Evolutionary conservation across 1,284 basidiomycete genomes (phyloP), one percentile per base, ranked within the genome.

Genomic region (Vanrija sp.): DNA sequence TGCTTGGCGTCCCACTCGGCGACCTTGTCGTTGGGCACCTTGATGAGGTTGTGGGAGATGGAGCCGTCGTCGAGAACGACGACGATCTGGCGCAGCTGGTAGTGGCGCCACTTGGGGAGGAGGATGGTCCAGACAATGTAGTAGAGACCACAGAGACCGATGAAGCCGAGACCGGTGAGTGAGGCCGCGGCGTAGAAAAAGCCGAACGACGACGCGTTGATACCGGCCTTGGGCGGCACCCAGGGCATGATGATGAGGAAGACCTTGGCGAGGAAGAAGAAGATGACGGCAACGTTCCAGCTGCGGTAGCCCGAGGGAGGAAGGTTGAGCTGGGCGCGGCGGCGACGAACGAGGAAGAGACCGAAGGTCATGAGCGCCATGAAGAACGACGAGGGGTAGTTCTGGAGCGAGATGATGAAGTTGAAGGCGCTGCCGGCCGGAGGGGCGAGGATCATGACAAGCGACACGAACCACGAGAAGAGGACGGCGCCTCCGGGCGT

Each of bases 381-480:
- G 68, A 81, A 81, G 15, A 81, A 68, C 55, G 76, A 74, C 12
- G 63, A 57, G 10, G 77, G 76, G 57, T 80, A 80, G 39, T 74
- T 76, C 54, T 77, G 72, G 3, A 79, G 65, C 46, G 76, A 71
- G 40, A 79, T 44, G 49, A 63, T 46, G 62, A 83, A 81, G 55
- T 78, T 78, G 73, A 82, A 83, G 1, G 82, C 81, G 63, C 82
- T 81, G 49, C 80, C 80, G 19, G 80, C 76, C 0, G 82, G 83
- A 21, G 81, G 80, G 0, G 75, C 80, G 18, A 83, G 65, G 61
- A 85, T 80, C 49, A 84, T 77, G 57, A 83, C 76, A 19, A 79
- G 68, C 0, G 81, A 80, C 18, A 82, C 64, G 14, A 77, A 50
- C 71, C 77, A 83, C 58, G 80, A 80, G 45, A 81, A 64, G 5